Evolutionary conservation across 331 rosid genomes (phyloP), one percentile per base, ranked within the genome.

Genomic region (Telfairia occidentalis): DNA sequence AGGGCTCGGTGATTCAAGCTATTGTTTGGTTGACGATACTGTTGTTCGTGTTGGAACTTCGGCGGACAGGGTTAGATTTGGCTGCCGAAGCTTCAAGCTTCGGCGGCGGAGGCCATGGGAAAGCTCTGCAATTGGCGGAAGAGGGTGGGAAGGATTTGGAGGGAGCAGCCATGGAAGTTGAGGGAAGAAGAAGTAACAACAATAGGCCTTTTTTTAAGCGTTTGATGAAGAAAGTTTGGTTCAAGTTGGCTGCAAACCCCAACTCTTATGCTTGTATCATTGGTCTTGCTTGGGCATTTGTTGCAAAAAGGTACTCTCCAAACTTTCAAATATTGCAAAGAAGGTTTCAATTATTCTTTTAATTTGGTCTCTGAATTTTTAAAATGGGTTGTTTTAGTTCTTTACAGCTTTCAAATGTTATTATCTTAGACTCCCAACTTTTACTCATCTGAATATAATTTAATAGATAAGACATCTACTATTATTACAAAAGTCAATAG

Each of bases 261-360:
- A 95, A 95, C 82, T 81, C 96, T 0, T 95, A 95, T 53, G 96
- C 90, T 3, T 94, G 95, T 84, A 84, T 85, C 5, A n/a, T 91
- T 42, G 98, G 97, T 37, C 70, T 95, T 58, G 58, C 88, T 11
- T 95, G 97, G 97, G 96, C 96, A 49, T 86, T 88, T 64, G 81
- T 95, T 48, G 81, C 97, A 23, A 88, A 76, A 77, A 93, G 98
- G 97, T 93, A 45, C 13, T n/a, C n/a, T 5, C 30, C 13, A 18
- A 9, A 9, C n/a, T 19, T 19, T 15, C 2, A 23, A 26, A 55
- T 49, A 16, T 49, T 0, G 42, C 9, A 0, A 5, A 5, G 42
- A 5, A n/a, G n/a, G n/a, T n/a, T n/a, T n/a, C n/a, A n/a, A n/a
- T n/a, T n/a, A n/a, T n/a, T n/a, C n/a, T 45, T 13, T 45, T 0